A percentile compares a stretch with the other conserved stretches of the same genome.
phyloP scores from a whole-genome alignment of 192 early-diverging fungal genomes.

The Umbelopsis vinacea region DNA sequence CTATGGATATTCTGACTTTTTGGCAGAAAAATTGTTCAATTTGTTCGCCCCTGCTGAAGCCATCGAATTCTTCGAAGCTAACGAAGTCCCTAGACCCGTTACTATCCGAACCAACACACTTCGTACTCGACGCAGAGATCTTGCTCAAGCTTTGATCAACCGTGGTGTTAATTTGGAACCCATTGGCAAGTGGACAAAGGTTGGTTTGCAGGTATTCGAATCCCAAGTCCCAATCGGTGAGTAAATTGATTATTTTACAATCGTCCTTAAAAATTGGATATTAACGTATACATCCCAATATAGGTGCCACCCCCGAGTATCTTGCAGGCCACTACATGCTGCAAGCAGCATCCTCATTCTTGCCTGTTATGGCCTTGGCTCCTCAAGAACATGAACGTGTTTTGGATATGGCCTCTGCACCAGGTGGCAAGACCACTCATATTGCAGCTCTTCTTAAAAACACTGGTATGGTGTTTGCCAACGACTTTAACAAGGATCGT shows the following conservation, averaged over 20 bases:
- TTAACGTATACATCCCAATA: no score
- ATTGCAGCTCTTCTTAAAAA: constrained; percentile 96
- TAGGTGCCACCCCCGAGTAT: constrained; percentile 97
- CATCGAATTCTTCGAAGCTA: constrained; percentile 99
- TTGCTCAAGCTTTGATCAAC: constrained; percentile 94
- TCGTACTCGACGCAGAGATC: constrained; percentile 89
- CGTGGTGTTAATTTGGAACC: constrained; percentile 98
- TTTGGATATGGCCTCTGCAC: constrained; percentile 97
- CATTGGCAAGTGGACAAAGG: constrained; percentile 98
- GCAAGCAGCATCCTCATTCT: constrained; percentile 96
- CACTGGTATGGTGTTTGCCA: constrained; percentile 96
- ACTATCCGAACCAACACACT: constrained; percentile 98
- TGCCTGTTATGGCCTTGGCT: constrained; percentile 94
- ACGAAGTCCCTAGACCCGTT: constrained; percentile 94
- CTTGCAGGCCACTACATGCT: constrained; percentile 99
- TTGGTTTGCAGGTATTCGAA: constrained; percentile 96
- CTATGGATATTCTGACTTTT: constrained; percentile 94
- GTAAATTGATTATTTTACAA: neutral
- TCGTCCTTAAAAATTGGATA: no score
- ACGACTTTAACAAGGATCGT: constrained; percentile 95
- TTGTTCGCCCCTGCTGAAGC: constrained; percentile 90
- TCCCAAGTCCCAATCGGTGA: constrained; percentile 87
- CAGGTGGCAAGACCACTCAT: constrained; percentile 98
- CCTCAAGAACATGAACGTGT: constrained; percentile 95
- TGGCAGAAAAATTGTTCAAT: constrained; percentile 91